Percentiles rank a stretch among this genome's conserved stretches.
These are phyloP conservation scores for Pichia eremophila DNA, from an alignment of 805 yeast species.

Conservation along the genomic window DNA sequence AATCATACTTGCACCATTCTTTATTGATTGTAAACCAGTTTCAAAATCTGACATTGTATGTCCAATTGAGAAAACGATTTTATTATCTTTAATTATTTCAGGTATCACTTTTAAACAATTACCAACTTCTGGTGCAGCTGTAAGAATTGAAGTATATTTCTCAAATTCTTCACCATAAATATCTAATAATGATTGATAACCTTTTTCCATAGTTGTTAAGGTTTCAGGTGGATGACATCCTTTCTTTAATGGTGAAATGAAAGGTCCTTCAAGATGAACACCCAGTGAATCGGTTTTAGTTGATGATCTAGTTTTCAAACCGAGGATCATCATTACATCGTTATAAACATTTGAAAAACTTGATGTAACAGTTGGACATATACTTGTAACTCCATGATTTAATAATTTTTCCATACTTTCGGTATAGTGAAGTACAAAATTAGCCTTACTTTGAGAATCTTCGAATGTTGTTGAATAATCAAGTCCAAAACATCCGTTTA, in stretches of 20 bases:
- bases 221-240: constrained; percentile 33
- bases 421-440: constrained; percentile 30
- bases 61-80: constrained; percentile 37
- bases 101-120: constrained; percentile 36
- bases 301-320: constrained; percentile 23
- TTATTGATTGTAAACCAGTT: constrained; percentile 32
- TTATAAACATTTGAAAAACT: constrained; percentile 40
- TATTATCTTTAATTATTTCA: constrained; percentile 18
- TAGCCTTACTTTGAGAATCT: constrained; percentile 25
- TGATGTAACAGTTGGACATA: constrained; percentile 50
- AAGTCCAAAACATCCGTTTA: constrained; percentile 49
- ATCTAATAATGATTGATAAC: constrained; percentile 1
- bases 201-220: constrained; percentile 1
- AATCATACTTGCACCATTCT: constrained; percentile 48
- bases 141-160: constrained; percentile 26
- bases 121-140: constrained; percentile 43
- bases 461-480: constrained; percentile 31
- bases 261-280: constrained; percentile 55
- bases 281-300: constrained; percentile 39
- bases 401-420: constrained; percentile 38
- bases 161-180: constrained; percentile 7
- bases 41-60: constrained; percentile 34
- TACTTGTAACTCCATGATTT: constrained; percentile 43
- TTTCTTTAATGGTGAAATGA: constrained; percentile 37
- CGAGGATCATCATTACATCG: constrained; percentile 36